Conservation (phyloP, 2,329 filamentous ascomycete species). For the Geosmithia putterillii region DNA sequence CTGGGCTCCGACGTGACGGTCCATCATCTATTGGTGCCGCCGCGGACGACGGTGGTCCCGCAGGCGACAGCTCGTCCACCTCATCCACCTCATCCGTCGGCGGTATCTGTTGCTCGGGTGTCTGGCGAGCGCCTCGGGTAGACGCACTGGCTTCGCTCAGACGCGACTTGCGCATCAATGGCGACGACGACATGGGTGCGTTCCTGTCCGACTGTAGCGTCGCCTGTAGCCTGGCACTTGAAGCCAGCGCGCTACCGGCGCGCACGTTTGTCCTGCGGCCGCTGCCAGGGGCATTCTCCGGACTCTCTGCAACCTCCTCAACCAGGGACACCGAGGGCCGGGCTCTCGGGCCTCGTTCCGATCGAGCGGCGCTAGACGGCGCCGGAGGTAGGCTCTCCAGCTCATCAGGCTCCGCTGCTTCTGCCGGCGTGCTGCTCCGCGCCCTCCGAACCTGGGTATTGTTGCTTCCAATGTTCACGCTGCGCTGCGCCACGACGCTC, state of each 20-base stretch:
- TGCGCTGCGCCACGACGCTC: not conserved
- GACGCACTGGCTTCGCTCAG: constrained; percentile 18
- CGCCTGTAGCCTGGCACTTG: constrained; percentile 29
- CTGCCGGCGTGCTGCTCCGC: not conserved
- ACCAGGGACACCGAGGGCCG: constrained; percentile 6
- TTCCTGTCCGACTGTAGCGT: constrained; percentile 18
- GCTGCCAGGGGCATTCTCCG: constrained; percentile 41
- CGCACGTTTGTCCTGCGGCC: constrained; percentile 31
- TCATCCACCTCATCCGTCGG: constrained; percentile 7
- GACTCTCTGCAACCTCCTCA: constrained; percentile 29
- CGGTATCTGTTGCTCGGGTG: constrained; percentile 7
- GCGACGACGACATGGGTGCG: constrained; percentile 23
- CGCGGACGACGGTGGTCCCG: constrained; percentile 6
- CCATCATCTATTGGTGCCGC: not conserved
- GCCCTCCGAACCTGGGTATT: not conserved
- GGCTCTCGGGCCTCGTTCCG: constrained; percentile 3
- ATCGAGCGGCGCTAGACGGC: constrained; percentile 5
- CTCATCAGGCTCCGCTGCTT: constrained; percentile 5
- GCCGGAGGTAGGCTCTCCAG: constrained; percentile 10
- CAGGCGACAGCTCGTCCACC: constrained; percentile 20
- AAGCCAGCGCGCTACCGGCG: constrained; percentile 20
- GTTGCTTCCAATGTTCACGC: not conserved
- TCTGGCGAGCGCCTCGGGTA: constrained; percentile 10
- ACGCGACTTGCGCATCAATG: constrained; percentile 27
- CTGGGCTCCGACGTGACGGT: constrained; percentile 5